Base-by-base conservation (phyloP, 225 moss, liverwort and hornwort genomes). In the Pseudisothecium myosuroides region DNA sequence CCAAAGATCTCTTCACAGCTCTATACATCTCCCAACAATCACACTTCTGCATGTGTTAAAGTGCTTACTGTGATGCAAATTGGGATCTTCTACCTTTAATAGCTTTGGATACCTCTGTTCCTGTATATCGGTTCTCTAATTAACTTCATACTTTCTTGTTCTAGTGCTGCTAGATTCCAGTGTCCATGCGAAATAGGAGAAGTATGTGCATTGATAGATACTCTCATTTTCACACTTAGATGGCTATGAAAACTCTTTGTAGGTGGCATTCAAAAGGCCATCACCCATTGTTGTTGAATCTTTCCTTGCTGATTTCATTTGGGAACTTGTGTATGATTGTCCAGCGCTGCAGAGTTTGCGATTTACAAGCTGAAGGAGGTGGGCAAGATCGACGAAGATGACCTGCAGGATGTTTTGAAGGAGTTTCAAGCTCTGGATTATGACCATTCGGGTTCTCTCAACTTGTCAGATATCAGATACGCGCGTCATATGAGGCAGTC, bases 291-390 rank as follows among this genome's bases (percentile, higher is more conserved):
- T 17, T 69, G 68, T 61, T 72, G 39, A 37, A 43, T 71, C 34
- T 52, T 83, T 50, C n/a, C 58, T 34, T 63, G 26, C 72, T 83
- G 28, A 64, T 81, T 74, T 87, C 10, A 22, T 32, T 55, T n/a
- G 71, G 34, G 43, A 86, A 69, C 21, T 52, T 89, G 89, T 87
- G 59, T 56, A 26, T 83, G 90, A 62, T 80, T 81, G 64, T 93
- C 69, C 88, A 95, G 94, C 79, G 92, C 93, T 27, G 79, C 94
- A 22, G 98, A 98, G 87, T 98, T 96, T 85, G 93, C 92, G 31
- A 91, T 96, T 80, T 95, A 89, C 85, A 98, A 98, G 93, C 91
- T 98, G 81, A 96, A 97, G 90, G 98, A 98, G 95, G 39, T 95
- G 31, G 97, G 97, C 56, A 97, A 96, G 89, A 89, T 97, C 50